Evolutionary conservation across 257 asterid species (phyloP).

Genomic region (Solanum habrochaites): DNA sequence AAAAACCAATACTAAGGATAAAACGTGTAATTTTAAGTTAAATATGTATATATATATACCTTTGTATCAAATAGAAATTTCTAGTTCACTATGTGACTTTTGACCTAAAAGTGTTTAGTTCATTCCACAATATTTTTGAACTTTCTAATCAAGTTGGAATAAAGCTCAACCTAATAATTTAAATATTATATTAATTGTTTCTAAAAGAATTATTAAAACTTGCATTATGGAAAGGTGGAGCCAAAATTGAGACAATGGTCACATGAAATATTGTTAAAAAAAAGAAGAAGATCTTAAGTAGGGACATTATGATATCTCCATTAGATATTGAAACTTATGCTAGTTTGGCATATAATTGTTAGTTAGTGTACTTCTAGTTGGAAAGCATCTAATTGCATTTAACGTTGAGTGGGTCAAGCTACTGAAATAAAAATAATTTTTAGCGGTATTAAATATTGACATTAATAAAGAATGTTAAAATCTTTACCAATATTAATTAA

Average conservation of each 20-base stretch:
- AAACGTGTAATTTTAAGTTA: background rate
- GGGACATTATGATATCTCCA: background rate
- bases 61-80: background rate
- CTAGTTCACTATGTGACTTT: background rate
- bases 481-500: too few species aligned
- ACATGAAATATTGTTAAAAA: background rate
- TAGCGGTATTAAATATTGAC: too few species aligned
- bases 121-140: background rate
- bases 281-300: background rate
- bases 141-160: background rate
- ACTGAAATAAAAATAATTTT: fast-evolving
- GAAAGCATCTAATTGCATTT: background rate
- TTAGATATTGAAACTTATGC: background rate
- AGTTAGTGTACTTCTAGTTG: background rate
- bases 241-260: background rate
- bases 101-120: background rate
- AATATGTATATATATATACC: background rate
- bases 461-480: too few species aligned
- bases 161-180: background rate
- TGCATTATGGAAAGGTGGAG: background rate
- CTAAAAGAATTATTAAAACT: background rate
- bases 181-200: background rate
- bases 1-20: background rate
- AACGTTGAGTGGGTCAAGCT: background rate
- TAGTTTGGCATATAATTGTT: background rate